Evolutionary conservation across 2,329 filamentous ascomycete species (phyloP).

Genomic region (Curvularia sp.): DNA sequence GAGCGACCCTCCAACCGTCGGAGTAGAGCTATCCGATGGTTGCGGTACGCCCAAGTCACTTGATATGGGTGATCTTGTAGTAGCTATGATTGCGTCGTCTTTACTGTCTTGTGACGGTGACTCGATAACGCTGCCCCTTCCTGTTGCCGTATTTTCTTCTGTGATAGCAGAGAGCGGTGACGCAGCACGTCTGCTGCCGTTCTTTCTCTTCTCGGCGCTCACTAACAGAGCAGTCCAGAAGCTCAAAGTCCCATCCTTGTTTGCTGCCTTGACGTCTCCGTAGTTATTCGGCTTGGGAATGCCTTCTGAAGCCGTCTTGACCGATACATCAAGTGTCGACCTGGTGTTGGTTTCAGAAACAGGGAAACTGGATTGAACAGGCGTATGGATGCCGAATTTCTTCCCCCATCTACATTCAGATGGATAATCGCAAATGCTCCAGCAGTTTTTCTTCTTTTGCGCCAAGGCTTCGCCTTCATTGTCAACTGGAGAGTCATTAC

Average conservation of each 20-base stretch:
- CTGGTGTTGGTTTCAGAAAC: neutral
- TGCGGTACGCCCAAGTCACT: neutral
- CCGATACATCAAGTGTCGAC: slow-evolving; percentile 5
- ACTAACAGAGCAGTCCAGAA: slow-evolving; percentile 39
- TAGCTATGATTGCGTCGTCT: slow-evolving; percentile 13
- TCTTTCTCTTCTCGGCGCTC: slow-evolving; percentile 37
- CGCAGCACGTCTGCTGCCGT: slow-evolving; percentile 2
- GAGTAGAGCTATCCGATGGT: neutral
- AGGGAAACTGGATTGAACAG: slow-evolving; percentile 18
- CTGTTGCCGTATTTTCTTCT: slow-evolving; percentile 11
- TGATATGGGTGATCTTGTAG: neutral
- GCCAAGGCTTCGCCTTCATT: neutral
- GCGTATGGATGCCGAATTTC: slow-evolving; percentile 38
- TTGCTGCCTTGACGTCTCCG: slow-evolving; percentile 3
- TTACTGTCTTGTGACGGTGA: neutral
- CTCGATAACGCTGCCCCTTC: neutral
- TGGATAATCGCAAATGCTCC: slow-evolving; percentile 56
- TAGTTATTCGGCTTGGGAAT: slow-evolving; percentile 24
- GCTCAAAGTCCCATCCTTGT: slow-evolving; percentile 11
- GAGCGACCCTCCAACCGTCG: slow-evolving; percentile 7
- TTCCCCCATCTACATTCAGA: slow-evolving; percentile 53
- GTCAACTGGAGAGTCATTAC: neutral
- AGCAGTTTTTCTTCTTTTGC: slow-evolving; percentile 48
- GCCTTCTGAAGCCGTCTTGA: slow-evolving; percentile 19
- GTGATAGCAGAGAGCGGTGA: slow-evolving; percentile 28